phyloP scores from a whole-genome alignment of 2,329 filamentous ascomycete species.

The Pseudogymnoascus sp. region DNA sequence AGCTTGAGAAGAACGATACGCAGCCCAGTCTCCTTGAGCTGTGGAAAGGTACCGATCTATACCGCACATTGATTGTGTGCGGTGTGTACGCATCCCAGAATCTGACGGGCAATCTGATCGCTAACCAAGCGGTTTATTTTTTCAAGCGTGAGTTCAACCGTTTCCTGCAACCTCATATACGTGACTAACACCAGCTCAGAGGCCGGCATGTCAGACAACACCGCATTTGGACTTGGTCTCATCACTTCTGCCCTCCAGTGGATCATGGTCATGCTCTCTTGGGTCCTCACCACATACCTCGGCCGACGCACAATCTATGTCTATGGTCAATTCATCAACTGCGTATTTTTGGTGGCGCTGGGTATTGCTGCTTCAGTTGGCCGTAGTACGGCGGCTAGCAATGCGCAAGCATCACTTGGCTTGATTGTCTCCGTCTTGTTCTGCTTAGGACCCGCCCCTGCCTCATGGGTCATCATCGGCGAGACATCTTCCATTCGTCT shows the following conservation, averaged over 20 bases:
- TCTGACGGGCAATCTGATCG: constrained; percentile 56
- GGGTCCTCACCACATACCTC: constrained; percentile 58
- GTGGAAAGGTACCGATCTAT: constrained; percentile 48
- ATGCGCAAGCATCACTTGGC: constrained; percentile 54
- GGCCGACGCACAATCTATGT: constrained; percentile 60
- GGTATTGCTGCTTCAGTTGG: constrained; percentile 52
- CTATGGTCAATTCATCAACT: constrained; percentile 51
- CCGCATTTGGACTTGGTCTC: constrained; percentile 55
- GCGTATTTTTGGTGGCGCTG: constrained; percentile 47
- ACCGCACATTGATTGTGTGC: constrained; percentile 49
- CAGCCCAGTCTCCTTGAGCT: constrained; percentile 45
- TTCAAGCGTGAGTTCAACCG: constrained; percentile 32
- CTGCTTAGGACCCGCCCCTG: constrained; percentile 54
- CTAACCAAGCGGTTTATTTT: constrained; percentile 38
- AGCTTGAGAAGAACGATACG: constrained; percentile 39
- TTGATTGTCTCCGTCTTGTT: constrained; percentile 63
- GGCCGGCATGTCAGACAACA: constrained; percentile 50
- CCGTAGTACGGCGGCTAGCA: constrained; percentile 31
- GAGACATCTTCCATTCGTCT: constrained; percentile 62
- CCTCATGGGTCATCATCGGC: constrained; percentile 61
- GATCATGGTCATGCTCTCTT: constrained; percentile 60
- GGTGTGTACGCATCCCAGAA: constrained; percentile 54
- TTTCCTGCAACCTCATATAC: not conserved
- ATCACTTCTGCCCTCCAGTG: constrained; percentile 58
- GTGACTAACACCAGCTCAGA: constrained; percentile 38